Evolutionary conservation across 352 stramenopile species (phyloP).

Genomic region (Pythium pyrilobum): DNA sequence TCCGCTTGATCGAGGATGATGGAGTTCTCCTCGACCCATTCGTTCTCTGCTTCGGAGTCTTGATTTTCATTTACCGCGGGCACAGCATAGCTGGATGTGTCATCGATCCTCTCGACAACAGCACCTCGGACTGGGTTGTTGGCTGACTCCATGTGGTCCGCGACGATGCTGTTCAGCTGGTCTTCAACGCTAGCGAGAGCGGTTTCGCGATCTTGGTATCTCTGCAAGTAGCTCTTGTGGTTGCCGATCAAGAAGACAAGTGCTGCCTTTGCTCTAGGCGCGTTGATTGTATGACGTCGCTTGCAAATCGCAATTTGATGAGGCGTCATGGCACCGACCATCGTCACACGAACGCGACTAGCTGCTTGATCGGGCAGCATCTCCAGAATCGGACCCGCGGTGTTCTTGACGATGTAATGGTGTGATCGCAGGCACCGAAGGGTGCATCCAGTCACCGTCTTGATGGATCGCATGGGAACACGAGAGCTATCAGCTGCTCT

Average conservation of each 20-base stretch:
- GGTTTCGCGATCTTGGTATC: neutral
- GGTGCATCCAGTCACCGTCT: conserved; percentile 6
- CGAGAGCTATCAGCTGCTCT: conserved; percentile 9
- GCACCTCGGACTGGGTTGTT: neutral
- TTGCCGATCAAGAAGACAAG: neutral
- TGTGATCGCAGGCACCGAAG: conserved; percentile 10
- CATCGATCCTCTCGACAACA: conserved; percentile 1
- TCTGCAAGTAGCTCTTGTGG: neutral
- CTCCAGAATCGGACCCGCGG: conserved; percentile 1
- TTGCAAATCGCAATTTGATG: conserved; percentile 1
- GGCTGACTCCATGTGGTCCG: neutral
- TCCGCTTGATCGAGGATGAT: neutral
- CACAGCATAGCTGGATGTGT: conserved; percentile 4
- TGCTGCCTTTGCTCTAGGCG: neutral
- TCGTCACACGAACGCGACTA: neutral
- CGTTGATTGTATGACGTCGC: neutral
- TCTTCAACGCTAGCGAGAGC: neutral
- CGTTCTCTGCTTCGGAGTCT: neutral
- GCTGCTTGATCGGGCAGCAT: conserved; percentile 6
- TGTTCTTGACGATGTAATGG: conserved; percentile 21
- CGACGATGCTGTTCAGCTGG: neutral
- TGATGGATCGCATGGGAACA: conserved; percentile 3
- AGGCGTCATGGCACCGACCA: conserved; percentile 9
- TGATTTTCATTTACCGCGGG: neutral
- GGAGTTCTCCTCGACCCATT: neutral